Conservation (phyloP, 805 yeast genomes). For the Candida vaughaniae region DNA sequence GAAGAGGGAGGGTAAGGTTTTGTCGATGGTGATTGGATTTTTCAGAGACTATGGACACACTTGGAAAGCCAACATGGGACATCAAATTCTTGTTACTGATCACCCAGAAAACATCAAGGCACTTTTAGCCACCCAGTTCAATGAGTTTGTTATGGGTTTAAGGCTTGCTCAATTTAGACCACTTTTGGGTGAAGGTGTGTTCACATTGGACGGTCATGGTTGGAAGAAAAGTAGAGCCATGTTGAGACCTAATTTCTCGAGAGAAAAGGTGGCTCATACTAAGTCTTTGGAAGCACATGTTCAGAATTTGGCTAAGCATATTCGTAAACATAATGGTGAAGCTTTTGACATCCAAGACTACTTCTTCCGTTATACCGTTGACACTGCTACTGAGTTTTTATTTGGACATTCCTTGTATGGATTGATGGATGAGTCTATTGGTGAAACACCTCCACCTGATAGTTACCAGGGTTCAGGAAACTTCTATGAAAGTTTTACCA, state of each 20-base stretch:
- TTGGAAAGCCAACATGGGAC: constrained; percentile 20
- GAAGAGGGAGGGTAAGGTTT: constrained; percentile 13
- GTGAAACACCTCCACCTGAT: constrained; percentile 24
- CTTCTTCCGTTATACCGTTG: constrained; percentile 33
- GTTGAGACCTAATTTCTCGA: constrained; percentile 34
- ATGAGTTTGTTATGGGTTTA: constrained; percentile 30
- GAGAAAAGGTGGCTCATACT: constrained; percentile 33
- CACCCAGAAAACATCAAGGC: constrained; percentile 37
- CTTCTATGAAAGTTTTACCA: constrained; percentile 30
- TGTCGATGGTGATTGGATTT: constrained; percentile 13
- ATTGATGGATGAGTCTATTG: constrained; percentile 27
- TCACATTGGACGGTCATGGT: constrained; percentile 34
- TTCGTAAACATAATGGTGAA: constrained; percentile 20
- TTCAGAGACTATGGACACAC: constrained; percentile 14
- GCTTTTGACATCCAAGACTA: constrained; percentile 30
- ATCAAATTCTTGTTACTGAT: constrained; percentile 21
- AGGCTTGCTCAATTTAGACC: constrained; percentile 29
- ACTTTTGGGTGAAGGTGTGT: constrained; percentile 34
- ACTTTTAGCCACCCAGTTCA: constrained; percentile 33
- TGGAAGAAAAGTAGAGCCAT: constrained; percentile 37
- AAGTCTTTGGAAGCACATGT: constrained; percentile 27
- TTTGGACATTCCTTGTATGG: constrained; percentile 34
- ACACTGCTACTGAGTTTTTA: constrained; percentile 38
- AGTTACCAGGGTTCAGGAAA: constrained; percentile 11
- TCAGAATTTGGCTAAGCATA: constrained; percentile 22